A percentile compares a stretch with the other conserved stretches of the same genome.
Conservation (phyloP, 129 eudicot genomes). For the Tanacetum coccineum region DNA sequence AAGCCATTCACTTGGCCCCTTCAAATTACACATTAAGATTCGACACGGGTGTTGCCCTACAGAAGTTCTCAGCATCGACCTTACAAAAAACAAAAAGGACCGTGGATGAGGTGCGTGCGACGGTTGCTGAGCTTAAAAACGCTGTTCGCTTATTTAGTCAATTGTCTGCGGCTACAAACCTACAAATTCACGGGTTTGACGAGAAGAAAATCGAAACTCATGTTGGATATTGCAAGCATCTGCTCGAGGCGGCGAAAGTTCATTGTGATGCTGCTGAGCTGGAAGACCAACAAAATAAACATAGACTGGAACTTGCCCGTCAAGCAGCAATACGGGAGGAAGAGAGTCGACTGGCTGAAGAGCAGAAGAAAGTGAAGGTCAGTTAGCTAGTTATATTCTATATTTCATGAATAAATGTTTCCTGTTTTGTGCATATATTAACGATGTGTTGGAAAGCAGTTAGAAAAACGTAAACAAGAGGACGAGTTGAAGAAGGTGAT, state of each 20-base stretch:
- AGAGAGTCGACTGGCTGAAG: slow-evolving; percentile 80
- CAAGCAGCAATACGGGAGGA: slow-evolving; percentile 86
- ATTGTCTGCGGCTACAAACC: slow-evolving; percentile 74
- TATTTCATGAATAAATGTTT: not conserved
- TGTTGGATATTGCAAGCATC: slow-evolving; percentile 90
- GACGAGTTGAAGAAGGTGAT: slow-evolving; percentile 81
- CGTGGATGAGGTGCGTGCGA: slow-evolving; percentile 93
- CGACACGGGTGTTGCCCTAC: slow-evolving; percentile 89
- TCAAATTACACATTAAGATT: slow-evolving; percentile 82
- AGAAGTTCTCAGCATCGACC: slow-evolving; percentile 92
- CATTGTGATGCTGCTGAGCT: slow-evolving; percentile 91
- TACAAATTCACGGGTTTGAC: slow-evolving; percentile 85
- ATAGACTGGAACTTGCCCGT: slow-evolving; percentile 80
- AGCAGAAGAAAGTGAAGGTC: slow-evolving; percentile 79
- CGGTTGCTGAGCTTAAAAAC: slow-evolving; percentile 81
- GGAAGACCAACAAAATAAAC: slow-evolving; percentile 66
- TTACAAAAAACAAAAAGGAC: slow-evolving; percentile 78
- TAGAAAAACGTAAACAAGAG: slow-evolving; percentile 89
- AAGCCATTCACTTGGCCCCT: slow-evolving; percentile 97
- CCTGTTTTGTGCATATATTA: slow-evolving; percentile 24
- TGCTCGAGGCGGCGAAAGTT: slow-evolving; percentile 84
- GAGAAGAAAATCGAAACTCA: slow-evolving; percentile 97
- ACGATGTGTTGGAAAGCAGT: slow-evolving; percentile 40
- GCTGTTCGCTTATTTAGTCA: slow-evolving; percentile 86
- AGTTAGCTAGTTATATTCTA: slow-evolving; percentile 12